phyloP scores from a whole-genome alignment of 768 basidiomycete species.

The Rhizopogon vulgaris region DNA sequence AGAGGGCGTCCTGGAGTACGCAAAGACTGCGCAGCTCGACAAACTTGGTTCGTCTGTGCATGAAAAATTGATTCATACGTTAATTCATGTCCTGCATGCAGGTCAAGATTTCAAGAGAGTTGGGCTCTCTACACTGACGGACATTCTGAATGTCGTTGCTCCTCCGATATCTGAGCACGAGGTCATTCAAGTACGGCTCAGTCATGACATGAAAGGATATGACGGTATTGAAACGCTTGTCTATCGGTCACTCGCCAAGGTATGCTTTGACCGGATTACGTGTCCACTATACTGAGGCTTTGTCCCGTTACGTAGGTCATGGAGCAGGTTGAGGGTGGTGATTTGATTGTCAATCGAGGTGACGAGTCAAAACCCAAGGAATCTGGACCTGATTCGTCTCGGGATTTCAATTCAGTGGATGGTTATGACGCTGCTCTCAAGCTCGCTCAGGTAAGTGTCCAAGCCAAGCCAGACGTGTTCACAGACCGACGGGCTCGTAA shows the following conservation, averaged over 20 bases:
- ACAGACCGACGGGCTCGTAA: constrained; percentile 4
- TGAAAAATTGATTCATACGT: not conserved
- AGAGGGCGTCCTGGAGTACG: constrained; percentile 80
- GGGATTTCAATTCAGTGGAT: constrained; percentile 80
- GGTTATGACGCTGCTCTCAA: constrained; percentile 81
- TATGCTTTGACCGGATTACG: constrained; percentile 28
- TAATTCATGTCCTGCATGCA: constrained; percentile 35
- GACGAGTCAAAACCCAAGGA: constrained; percentile 71
- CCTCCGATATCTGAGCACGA: constrained; percentile 99
- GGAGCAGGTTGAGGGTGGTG: constrained; percentile 92
- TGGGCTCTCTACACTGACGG: constrained; percentile 82
- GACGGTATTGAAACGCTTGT: constrained; percentile 94
- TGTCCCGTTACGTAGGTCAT: constrained; percentile 52
- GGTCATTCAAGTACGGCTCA: constrained; percentile 92
- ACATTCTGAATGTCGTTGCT: constrained; percentile 93
- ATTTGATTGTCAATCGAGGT: constrained; percentile 82
- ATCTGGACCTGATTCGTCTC: constrained; percentile 30
- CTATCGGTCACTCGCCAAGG: constrained; percentile 79
- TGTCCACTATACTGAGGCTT: constrained; percentile 5
- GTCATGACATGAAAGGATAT: constrained; percentile 95
- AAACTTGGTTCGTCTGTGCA: constrained; percentile 62
- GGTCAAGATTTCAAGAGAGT: constrained; percentile 88
- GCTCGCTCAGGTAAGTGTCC: constrained; percentile 61
- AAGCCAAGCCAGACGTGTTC: not conserved
- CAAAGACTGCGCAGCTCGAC: constrained; percentile 85